Base-by-base conservation (phyloP, 2,329 filamentous ascomycete species). In the Botrytis elliptica region DNA sequence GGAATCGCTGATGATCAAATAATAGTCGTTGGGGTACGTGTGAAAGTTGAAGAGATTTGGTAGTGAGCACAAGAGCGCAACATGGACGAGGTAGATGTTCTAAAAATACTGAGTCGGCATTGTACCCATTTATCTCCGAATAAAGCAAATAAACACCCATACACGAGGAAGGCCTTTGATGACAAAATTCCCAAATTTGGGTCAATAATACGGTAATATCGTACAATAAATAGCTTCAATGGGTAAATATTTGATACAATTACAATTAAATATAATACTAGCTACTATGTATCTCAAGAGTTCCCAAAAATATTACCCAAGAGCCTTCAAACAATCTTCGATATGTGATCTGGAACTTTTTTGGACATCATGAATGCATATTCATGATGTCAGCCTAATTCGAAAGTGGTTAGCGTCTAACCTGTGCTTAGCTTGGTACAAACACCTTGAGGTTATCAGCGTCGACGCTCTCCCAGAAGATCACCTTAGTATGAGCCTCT, bases 401-500 rank as follows among this genome's bases (percentile, higher is more conserved):
- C 25, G 5, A 69, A 68, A 46, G 40, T 8, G 52, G 64, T 72
- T 72, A 72, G 71, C 52, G 63, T n/a, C n/a, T n/a, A 16, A 68
- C 38, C 20, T 33, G 22, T 52, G 22, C 71, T 72, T 69, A 46
- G 64, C 49, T 69, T 72, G 64, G 36, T 49, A 46, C 63, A 42
- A 57, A 67, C 65, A 68, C 42, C 55, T 69, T 46, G 52, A 59
- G 63, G 71, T 60, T 72, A 69, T 69, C 71, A 59, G 70, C 46
- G 49, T 67, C 46, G 22, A 67, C 33, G 40, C 46, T 68, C 33
- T 40, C 44, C 62, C 16, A 68, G 38, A 65, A 60, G 40, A 16
- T 59, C 63, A 49, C 63, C 59, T 72, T 64, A 60, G 71, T 72
- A 77, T 69, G 74, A 77, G 76, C 75, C 76, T 76, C 72, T 62